phyloP scores from a whole-genome alignment of 768 basidiomycete species.

The Xanthoconium stramineum region DNA sequence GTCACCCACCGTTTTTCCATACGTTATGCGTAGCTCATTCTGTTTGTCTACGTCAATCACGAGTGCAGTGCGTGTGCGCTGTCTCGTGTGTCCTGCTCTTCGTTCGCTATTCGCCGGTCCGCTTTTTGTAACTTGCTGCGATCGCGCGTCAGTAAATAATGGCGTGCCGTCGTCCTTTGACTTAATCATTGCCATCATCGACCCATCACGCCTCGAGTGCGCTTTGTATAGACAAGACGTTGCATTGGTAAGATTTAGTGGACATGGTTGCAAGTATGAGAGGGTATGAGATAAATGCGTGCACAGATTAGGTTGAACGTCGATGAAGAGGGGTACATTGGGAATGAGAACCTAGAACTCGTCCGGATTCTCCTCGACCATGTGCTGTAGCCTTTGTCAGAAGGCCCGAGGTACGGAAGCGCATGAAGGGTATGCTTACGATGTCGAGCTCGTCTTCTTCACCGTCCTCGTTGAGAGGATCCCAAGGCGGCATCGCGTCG shows the following conservation, averaged over 20 bases:
- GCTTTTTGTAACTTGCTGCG: neutral
- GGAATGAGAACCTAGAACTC: neutral
- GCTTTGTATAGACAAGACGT: neutral
- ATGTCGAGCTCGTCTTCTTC: slow-evolving; percentile 15
- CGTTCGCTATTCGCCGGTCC: neutral
- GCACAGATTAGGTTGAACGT: too few species aligned
- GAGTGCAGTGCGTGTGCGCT: slow-evolving; percentile 6
- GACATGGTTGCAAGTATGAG: too few species aligned
- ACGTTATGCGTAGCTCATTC: slow-evolving; percentile 23
- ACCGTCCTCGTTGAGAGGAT: slow-evolving; percentile 26
- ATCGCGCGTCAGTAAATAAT: neutral
- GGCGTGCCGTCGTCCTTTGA: neutral
- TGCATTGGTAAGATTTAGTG: neutral
- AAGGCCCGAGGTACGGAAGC: neutral
- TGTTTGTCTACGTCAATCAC: slow-evolving; percentile 7
- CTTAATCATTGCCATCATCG: neutral
- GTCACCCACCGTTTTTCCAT: neutral
- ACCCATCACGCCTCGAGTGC: neutral
- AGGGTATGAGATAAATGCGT: too few species aligned
- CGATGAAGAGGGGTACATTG: too few species aligned
- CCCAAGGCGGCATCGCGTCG: slow-evolving; percentile 19
- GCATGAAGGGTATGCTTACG: slow-evolving; percentile 1
- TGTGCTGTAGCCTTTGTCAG: neutral
- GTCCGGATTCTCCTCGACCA: neutral
- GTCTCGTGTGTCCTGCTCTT: slow-evolving; percentile 1